Base-by-base conservation (phyloP, 2,329 filamentous ascomycete species). In the Xylaria polymorpha region DNA sequence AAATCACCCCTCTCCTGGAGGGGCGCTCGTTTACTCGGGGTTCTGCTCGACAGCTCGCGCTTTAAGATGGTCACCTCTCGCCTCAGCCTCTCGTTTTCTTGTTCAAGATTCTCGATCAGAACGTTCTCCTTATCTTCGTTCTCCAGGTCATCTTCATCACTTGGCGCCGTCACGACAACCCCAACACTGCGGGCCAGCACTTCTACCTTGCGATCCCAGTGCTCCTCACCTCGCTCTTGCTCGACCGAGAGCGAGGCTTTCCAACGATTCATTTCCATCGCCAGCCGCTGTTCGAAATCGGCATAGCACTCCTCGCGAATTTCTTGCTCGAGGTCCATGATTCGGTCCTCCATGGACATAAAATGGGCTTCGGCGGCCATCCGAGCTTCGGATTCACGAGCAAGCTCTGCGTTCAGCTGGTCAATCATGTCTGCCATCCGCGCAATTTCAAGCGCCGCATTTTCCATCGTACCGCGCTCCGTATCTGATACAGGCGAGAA, bases 151-250 rank as follows among this genome's bases (percentile, higher is more conserved):
- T 85, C 83, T 79, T 80, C 83, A 71, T 80, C 81, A 74, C 85
- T 82, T 10, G 73, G 75, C 72, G 77, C 79, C 4, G 74, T 74
- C 22, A 74, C 66, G 20, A 74, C 83, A 80, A 80, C 85, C 73
- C 81, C 82, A 73, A 86, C 83, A 15, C 88, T 87, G 61, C 87
- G 83, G 64, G 89, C 86, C 41, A 92, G 81, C 25, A 94, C 86
- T 68, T 94, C 95, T 8, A 97, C 86, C 82, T 99, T 99, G 73
- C 89, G 89, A 79, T 98, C 94, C 77, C 96, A 87, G 80, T 97
- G 93, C 78, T 93, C 92, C 69, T 97, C 94, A 61, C 90, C 90
- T 53, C 90, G 88, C 74, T 97, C 94, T 70, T 89, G 87, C 78
- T 98, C 94, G 5, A 91, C 88, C 20, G 93, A 91, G 79, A 94